Conservation (phyloP, 441 rosid genomes). For the Daphne laureola region DNA sequence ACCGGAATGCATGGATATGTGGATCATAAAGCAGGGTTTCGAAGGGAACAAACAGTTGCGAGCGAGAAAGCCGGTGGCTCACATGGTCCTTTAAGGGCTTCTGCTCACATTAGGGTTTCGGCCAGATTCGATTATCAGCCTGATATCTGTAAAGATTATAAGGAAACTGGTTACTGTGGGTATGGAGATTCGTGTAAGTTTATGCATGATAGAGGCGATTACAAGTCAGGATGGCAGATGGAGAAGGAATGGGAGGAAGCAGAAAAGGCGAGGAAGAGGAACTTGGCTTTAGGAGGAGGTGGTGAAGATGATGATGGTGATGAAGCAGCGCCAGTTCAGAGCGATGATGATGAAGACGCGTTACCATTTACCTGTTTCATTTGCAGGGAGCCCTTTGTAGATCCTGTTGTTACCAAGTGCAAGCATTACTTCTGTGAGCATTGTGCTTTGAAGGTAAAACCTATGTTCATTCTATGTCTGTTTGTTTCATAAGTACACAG, state of each 20-base stretch:
- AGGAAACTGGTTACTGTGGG: conserved; percentile 93
- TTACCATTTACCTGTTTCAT: conserved; percentile 88
- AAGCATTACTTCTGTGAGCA: conserved; percentile 93
- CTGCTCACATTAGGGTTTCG: conserved; percentile 85
- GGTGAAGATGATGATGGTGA: conserved; percentile 53
- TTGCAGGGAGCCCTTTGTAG: conserved; percentile 70
- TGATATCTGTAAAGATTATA: conserved; percentile 89
- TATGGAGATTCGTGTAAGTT: conserved; percentile 89
- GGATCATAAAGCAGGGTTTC: conserved; percentile 89
- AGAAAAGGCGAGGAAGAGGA: conserved; percentile 77
- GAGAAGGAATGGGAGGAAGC: conserved; percentile 94
- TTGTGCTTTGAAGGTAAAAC: conserved; percentile 71
- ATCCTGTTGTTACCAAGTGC: conserved; percentile 88
- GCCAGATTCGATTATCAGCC: conserved; percentile 95
- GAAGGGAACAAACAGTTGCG: conserved; percentile 81
- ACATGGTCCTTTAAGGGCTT: conserved; percentile 91
- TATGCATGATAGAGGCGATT: conserved; percentile 93
- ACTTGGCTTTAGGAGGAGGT: conserved; percentile 53
- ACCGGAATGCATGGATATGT: conserved; percentile 79
- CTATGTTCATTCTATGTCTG: neutral
- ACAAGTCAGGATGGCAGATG: conserved; percentile 85
- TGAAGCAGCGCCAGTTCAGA: conserved; percentile 22
- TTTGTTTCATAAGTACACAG: neutral
- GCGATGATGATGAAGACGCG: conserved; percentile 45
- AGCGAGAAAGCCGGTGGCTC: conserved; percentile 94